phyloP scores from a whole-genome alignment of 192 early-diverging fungal genomes.

The Rhizophagus sp. region DNA sequence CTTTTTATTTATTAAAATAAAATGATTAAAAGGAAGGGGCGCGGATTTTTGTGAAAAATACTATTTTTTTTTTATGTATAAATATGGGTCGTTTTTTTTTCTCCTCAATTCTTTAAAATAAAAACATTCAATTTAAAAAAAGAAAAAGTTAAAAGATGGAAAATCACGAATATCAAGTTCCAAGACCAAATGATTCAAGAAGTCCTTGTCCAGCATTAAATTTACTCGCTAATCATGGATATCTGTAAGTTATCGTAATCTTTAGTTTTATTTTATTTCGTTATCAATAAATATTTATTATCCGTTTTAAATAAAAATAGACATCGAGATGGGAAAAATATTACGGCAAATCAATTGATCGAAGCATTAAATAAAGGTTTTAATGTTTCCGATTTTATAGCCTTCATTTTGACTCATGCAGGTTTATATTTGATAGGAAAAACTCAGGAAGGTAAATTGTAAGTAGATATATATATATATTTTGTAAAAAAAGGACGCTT shows the following conservation, averaged over 20 bases:
- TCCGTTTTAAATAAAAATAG: neutral
- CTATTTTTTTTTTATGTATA: too few species aligned
- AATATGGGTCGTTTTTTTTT: too few species aligned
- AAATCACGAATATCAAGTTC: slow-evolving; percentile 4
- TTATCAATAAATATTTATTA: too few species aligned
- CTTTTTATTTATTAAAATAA: too few species aligned
- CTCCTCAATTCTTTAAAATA: too few species aligned
- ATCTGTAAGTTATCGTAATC: slow-evolving; percentile 11
- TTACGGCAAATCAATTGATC: neutral
- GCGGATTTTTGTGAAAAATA: too few species aligned
- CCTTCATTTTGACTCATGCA: neutral
- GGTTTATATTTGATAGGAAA: neutral
- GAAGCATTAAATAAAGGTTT: neutral
- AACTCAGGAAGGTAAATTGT: neutral
- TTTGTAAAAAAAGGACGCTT: too few species aligned
- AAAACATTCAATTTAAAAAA: too few species aligned
- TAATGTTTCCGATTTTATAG: neutral
- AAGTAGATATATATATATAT: neutral
- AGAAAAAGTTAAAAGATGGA: too few species aligned
- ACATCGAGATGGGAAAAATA: slow-evolving; percentile 18
- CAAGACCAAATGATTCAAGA: slow-evolving; percentile 12
- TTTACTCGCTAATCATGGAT: slow-evolving; percentile 22
- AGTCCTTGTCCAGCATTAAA: slow-evolving; percentile 23
- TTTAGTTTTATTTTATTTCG: too few species aligned
- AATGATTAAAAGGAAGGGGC: too few species aligned